These are phyloP conservation scores for Termitomyces sp. DNA, from an alignment of 768 basidiomycete genomes.

Conservation along the genomic window DNA sequence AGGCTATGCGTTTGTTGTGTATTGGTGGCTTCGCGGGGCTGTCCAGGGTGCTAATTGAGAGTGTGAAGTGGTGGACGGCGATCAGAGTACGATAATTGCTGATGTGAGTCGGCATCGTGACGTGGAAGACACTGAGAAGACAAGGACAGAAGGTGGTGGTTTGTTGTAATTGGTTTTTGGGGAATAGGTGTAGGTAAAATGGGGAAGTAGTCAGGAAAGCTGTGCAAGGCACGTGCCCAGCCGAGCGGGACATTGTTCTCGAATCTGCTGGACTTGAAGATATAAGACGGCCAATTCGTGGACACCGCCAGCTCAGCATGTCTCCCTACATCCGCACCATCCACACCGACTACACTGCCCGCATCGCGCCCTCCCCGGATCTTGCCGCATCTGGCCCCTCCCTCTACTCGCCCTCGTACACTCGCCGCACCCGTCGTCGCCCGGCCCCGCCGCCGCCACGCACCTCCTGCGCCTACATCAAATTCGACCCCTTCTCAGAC, in stretches of 20 bases:
- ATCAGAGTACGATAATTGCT: too few species aligned
- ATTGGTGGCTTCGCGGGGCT: too few species aligned
- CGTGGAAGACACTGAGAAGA: too few species aligned
- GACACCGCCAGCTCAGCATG: neutral
- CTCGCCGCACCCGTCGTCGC: constrained; percentile 9
- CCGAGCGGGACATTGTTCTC: neutral
- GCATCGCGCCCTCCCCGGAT: constrained; percentile 7
- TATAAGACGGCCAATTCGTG: neutral
- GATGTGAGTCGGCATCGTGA: too few species aligned
- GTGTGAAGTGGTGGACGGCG: too few species aligned
- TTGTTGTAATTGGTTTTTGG: too few species aligned
- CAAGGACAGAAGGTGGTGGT: too few species aligned
- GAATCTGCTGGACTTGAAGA: neutral
- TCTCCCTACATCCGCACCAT: constrained; percentile 36
- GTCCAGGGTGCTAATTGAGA: too few species aligned
- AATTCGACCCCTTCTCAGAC: constrained; percentile 19
- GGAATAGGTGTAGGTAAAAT: neutral
- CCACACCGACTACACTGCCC: constrained; percentile 30
- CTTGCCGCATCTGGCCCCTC: neutral
- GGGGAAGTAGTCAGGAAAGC: neutral
- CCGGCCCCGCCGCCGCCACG: constrained; percentile 6
- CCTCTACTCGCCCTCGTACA: constrained; percentile 1
- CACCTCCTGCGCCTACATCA: constrained; percentile 6
- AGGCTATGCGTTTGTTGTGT: too few species aligned
- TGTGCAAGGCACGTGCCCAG: neutral